These are phyloP conservation scores for Eremochloa ophiuroides DNA, from an alignment of 176 grass and related monocot species.

Conservation along the genomic window DNA sequence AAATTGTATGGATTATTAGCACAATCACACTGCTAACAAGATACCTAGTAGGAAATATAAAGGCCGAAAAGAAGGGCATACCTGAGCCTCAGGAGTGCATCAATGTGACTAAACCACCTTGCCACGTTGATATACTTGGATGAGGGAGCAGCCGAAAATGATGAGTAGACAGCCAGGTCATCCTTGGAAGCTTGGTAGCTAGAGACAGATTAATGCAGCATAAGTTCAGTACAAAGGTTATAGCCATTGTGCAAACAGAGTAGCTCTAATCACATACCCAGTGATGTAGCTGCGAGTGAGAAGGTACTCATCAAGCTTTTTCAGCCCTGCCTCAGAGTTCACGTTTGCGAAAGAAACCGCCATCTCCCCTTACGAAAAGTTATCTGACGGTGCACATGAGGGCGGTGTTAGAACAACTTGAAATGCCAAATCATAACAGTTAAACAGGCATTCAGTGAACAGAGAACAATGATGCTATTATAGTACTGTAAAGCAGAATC, in stretches of 20 bases:
- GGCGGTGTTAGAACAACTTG: background rate
- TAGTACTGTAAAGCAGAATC: background rate
- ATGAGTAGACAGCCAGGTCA: slow-evolving; percentile 75
- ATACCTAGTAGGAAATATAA: background rate
- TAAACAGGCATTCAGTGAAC: background rate
- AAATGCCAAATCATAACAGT: background rate
- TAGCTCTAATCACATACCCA: slow-evolving; percentile 37
- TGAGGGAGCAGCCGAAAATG: slow-evolving; percentile 47
- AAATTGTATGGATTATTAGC: background rate
- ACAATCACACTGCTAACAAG: background rate
- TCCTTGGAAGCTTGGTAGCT: slow-evolving; percentile 99
- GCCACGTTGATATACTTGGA: slow-evolving; percentile 57
- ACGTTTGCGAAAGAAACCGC: slow-evolving; percentile 60
- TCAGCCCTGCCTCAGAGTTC: slow-evolving; percentile 60
- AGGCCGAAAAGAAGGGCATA: background rate
- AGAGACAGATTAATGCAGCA: background rate
- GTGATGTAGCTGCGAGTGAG: slow-evolving; percentile 82
- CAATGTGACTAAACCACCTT: slow-evolving; percentile 90
- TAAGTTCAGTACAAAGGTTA: background rate
- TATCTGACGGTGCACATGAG: background rate
- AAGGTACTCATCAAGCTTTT: slow-evolving; percentile 85
- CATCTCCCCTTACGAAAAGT: slow-evolving; percentile 48
- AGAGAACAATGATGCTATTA: background rate
- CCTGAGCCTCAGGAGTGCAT: slow-evolving; percentile 89
- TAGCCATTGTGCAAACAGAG: background rate